Evolutionary conservation across 306 rosid species (phyloP).

Genomic region (Boehmeria nivea): DNA sequence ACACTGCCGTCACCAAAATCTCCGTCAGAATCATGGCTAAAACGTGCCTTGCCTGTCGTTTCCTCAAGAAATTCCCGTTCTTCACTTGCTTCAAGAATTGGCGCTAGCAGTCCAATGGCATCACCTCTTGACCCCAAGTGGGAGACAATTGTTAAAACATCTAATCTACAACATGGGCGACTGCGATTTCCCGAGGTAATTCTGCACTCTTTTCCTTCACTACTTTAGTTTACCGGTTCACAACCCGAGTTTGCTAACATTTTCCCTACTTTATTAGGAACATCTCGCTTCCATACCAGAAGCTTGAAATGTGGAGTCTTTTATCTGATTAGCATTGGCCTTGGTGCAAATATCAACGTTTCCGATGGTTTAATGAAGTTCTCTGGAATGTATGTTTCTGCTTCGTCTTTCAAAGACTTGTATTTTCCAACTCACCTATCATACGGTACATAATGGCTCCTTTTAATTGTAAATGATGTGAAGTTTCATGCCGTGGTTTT

Average conservation of each 20-base stretch:
- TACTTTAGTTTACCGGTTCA: constrained; percentile 10
- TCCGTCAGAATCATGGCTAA: constrained; percentile 95
- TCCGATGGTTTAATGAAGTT: neutral
- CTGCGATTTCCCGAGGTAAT: constrained; percentile 59
- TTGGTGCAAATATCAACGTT: constrained; percentile 17
- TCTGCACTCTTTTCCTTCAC: constrained; percentile 17
- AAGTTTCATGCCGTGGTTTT: constrained; percentile 20
- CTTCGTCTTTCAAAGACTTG: neutral
- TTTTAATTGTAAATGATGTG: constrained; percentile 31
- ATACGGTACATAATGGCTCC: constrained; percentile 14
- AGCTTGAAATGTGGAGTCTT: constrained; percentile 42
- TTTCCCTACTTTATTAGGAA: constrained; percentile 45
- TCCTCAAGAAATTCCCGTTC: constrained; percentile 43
- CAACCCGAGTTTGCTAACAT: constrained; percentile 8
- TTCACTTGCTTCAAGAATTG: constrained; percentile 27
- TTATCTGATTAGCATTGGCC: too few species aligned
- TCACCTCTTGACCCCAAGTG: constrained; percentile 35
- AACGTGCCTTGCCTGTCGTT: constrained; percentile 59
- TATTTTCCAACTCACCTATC: constrained; percentile 5
- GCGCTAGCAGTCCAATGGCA: constrained; percentile 20
- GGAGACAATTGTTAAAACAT: constrained; percentile 51
- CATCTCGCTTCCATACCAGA: constrained; percentile 53
- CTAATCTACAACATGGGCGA: constrained; percentile 35
- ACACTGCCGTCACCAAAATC: constrained; percentile 69
- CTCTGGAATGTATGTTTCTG: constrained; percentile 2